Percentiles rank a stretch among this genome's conserved stretches.
These are phyloP conservation scores for Coemansia sp. DNA, from an alignment of 192 early-diverging fungal species.

Conservation along the genomic window DNA sequence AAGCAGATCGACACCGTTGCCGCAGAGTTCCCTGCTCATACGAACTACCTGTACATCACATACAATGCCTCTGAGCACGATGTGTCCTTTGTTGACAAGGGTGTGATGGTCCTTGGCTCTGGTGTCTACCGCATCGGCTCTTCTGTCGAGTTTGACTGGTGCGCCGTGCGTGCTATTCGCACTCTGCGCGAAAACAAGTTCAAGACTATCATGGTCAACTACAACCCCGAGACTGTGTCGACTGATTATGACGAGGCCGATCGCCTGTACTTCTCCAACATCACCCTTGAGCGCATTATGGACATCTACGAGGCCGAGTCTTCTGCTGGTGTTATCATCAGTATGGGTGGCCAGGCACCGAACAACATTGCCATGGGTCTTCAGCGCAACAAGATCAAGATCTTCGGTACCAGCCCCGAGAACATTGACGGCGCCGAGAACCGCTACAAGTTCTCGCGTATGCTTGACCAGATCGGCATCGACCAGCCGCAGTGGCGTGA, in stretches of 20 bases:
- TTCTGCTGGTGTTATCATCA: conserved; percentile 85
- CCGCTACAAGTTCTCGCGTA: conserved; percentile 97
- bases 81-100: conserved; percentile 88
- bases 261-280: conserved; percentile 94
- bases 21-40: conserved; percentile 96
- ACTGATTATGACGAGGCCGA: conserved; percentile 99
- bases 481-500: conserved; percentile 99
- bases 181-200: conserved; percentile 81
- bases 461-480: conserved; percentile 93
- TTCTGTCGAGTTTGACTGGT: conserved; percentile 99
- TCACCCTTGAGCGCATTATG: conserved; percentile 89
- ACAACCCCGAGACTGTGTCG: conserved; percentile 98
- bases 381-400: conserved; percentile 87
- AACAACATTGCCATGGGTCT: conserved; percentile 96
- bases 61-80: conserved; percentile 96
- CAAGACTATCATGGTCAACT: conserved; percentile 99
- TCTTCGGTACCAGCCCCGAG: conserved; percentile 94
- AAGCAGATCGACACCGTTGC: conserved; percentile 99
- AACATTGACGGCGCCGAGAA: conserved; percentile 98
- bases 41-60: conserved; percentile 98
- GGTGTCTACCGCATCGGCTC: conserved; percentile 98
- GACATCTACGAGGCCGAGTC: conserved; percentile 96
- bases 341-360: conserved; percentile 96
- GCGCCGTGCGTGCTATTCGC: conserved; percentile 94
- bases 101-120: conserved; percentile 96